Percentiles rank a stretch among this genome's conserved stretches.
These are phyloP conservation scores for Capsella bursapastoris DNA, from an alignment of 345 rosid species.

Conservation along the genomic window DNA sequence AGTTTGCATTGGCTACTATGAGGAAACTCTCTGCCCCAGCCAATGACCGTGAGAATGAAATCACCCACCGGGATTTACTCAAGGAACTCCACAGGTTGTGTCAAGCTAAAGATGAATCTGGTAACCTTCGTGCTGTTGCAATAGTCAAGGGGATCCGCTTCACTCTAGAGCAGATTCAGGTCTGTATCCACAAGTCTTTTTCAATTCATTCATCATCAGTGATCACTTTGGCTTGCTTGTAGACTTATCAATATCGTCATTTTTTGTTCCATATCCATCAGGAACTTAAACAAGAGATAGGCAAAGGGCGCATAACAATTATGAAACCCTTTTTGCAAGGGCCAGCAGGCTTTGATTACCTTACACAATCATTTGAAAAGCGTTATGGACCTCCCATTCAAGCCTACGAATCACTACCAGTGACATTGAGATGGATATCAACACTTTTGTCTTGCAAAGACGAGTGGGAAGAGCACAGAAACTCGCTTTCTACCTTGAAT, in stretches of 20 bases:
- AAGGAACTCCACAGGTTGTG: constrained; percentile 64
- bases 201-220: background rate
- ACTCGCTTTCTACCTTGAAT: constrained; percentile 52
- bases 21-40: constrained; percentile 83
- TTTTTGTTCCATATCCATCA: constrained; percentile 32
- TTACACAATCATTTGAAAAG: constrained; percentile 63
- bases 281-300: constrained; percentile 76
- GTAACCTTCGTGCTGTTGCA: constrained; percentile 57
- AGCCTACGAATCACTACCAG: constrained; percentile 57
- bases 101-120: constrained; percentile 53
- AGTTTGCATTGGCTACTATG: constrained; percentile 72
- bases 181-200: constrained; percentile 25
- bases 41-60: constrained; percentile 67
- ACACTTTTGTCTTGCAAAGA: constrained; percentile 53
- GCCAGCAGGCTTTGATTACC: constrained; percentile 80
- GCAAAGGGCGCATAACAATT: constrained; percentile 69
- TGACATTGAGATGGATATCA: constrained; percentile 69
- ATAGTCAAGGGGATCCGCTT: constrained; percentile 84
- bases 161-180: constrained; percentile 88
- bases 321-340: constrained; percentile 87
- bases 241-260: constrained; percentile 12
- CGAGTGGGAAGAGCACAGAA: constrained; percentile 81
- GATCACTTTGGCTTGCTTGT: constrained; percentile 9
- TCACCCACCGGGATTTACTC: constrained; percentile 55
- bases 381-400: constrained; percentile 59